Base-by-base conservation (phyloP, 1,284 basidiomycete genomes). In the Ceratobasidium sp. region DNA sequence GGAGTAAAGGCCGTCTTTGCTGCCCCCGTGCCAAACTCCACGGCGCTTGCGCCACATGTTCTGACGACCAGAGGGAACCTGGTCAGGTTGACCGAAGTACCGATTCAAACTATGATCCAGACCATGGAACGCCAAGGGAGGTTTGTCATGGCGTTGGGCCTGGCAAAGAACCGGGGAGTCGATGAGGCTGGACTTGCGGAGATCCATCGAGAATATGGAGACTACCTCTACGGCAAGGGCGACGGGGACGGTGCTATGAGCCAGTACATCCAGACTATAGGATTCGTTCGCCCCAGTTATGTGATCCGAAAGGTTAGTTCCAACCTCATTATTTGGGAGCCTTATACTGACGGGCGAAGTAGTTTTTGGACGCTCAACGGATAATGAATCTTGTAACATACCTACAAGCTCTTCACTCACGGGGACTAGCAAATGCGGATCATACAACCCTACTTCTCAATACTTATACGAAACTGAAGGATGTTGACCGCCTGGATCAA, bases 351-450 rank as follows among this genome's bases (percentile, higher is more conserved):
- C 11, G 11, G 11, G 4, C n/a, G 19, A 5, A 21, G 1, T 74
- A 97, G 93, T 98, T 96, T 78, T 85, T 99, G 44, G 96, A 98
- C 74, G 94, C 96, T 0, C 96, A 99, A 77, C 82, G 96, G 2
- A 98, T 98, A 67, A 89, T 93, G 70, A 94, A 95, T 75, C 88
- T 99, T 58, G 95, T 93, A 14, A 92, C 90, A 1, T 99, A 98
- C 77, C 83, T 99, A 1, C 95, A 99, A 83, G 95, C 97, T 76
- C 82, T 99, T 0, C 96, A 99, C 75, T 83, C 91, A 1, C 82
- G 88, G 0, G 90, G 91, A 0, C 85, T 96, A 2, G 96, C 96
- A 9, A 98, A 97, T 74, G 88, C 95, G 0, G 96, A 99, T 74
- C 96, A 98, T 76, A 99, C 95, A 0, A 99, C 97, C 0, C 86